Percentiles rank a stretch among this genome's conserved stretches.
These are phyloP conservation scores for Acaromyces ingoldii DNA, from an alignment of 1,284 basidiomycete species.

Conservation along the genomic window DNA sequence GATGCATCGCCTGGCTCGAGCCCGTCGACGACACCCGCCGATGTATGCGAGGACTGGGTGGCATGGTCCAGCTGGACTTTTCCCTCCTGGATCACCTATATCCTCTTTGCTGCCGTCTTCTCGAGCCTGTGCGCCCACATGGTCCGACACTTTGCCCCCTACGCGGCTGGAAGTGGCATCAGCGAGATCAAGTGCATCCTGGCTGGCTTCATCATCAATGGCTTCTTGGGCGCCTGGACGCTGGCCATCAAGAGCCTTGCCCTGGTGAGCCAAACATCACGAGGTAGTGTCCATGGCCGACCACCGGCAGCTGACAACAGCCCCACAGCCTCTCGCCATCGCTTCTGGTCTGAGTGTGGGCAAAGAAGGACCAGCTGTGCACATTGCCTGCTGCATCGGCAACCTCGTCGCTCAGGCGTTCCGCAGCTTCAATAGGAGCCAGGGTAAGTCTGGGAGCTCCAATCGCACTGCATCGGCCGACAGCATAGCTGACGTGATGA, in stretches of 20 bases:
- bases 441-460: constrained; percentile 61
- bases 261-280: constrained; percentile 51
- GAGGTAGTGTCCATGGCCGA: background rate
- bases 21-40: background rate
- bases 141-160: constrained; percentile 81
- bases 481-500: too few species aligned
- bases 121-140: constrained; percentile 64
- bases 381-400: constrained; percentile 91
- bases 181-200: constrained; percentile 99
- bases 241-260: constrained; percentile 85
- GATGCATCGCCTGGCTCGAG: background rate
- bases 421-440: constrained; percentile 74
- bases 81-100: constrained; percentile 78
- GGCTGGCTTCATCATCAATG: constrained; percentile 92
- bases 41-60: constrained; percentile 86
- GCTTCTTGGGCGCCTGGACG: constrained; percentile 85
- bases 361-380: constrained; percentile 97
- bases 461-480: background rate
- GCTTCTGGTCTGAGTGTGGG: constrained; percentile 95
- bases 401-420: constrained; percentile 79
- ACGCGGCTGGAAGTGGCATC: constrained; percentile 95
- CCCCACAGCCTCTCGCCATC: constrained; percentile 79
- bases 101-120: constrained; percentile 65
- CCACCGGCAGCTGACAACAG: background rate
- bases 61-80: constrained; percentile 75